Evolutionary conservation across 2,329 filamentous ascomycete genomes (phyloP), one percentile per base, ranked within the genome.

Genomic region (Bipolaris bicolor): DNA sequence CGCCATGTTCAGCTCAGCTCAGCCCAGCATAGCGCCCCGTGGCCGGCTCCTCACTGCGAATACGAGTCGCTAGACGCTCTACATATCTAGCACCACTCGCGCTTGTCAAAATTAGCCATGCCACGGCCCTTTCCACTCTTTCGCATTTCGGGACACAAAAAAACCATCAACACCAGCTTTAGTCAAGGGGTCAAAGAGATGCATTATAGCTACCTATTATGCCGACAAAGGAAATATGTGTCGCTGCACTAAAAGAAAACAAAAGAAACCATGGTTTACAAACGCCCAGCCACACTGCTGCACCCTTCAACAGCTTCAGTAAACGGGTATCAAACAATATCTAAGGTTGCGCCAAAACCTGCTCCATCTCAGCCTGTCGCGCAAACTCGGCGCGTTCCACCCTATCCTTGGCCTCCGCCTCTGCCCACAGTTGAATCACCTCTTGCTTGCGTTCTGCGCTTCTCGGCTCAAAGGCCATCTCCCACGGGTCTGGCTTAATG

Each of bases 401-500:
- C 15, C 59, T 52, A 51, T 80, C 78, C 46, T 73, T 67, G 3
- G 66, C 69, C 53, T 80, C 74, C 5, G 74, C 74, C 37, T 69
- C 67, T 49, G 70, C 67, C 75, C 75, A 77, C 18, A 72, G 63
- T 26, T 66, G 63, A 11, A 71, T 62, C 1, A 74, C 60, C 34
- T 73, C 64, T 11, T 61, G 63, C 59, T 64, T 76, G 22, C 80
- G 75, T 7, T 63, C 65, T 48, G 75, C 74, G 49, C 78, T 83
- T 47, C 83, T 72, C 4, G 82, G 81, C 69, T 84, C 79, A 52
- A 85, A 84, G 1, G 74, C 77, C 81, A 85, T 83, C 68, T 83
- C 72, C 65, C 83, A 85, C 0, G 80, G 77, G 58, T 85, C 81
- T 0, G 83, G 83, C 75, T 84, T 84, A 73, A 85, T 80, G 63